These are phyloP conservation scores for Eucalyptus brandiana DNA, from an alignment of 345 rosid species.

Conservation along the genomic window DNA sequence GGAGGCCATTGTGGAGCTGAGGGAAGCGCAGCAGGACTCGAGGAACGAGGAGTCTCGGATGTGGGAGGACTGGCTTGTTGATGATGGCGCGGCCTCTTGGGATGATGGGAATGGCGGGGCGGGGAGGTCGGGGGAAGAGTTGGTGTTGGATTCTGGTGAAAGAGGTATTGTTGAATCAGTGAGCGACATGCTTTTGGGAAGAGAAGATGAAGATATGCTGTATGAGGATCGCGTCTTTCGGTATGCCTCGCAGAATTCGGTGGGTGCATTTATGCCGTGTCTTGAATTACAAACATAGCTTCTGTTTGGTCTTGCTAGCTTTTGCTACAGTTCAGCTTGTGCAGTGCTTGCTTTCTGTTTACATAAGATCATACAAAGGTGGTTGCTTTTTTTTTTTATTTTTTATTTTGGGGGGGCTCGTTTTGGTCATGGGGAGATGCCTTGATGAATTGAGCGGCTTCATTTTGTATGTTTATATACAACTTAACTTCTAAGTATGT, in stretches of 20 bases:
- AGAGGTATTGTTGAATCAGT: slow-evolving; percentile 57
- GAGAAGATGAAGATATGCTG: slow-evolving; percentile 69
- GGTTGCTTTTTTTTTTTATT: neutral
- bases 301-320: neutral
- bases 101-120: slow-evolving; percentile 27
- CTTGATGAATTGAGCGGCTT: neutral
- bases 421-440: neutral
- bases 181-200: slow-evolving; percentile 66
- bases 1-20: slow-evolving; percentile 81
- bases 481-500: neutral
- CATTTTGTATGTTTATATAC: neutral
- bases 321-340: neutral
- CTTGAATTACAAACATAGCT: neutral
- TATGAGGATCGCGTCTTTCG: slow-evolving; percentile 87
- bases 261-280: slow-evolving; percentile 5
- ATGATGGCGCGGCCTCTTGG: slow-evolving; percentile 36
- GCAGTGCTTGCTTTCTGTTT: neutral
- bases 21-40: slow-evolving; percentile 70
- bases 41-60: slow-evolving; percentile 59
- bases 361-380: neutral
- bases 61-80: slow-evolving; percentile 96
- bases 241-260: slow-evolving; percentile 76
- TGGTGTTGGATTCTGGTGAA: slow-evolving; percentile 13
- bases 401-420: too few relatives aligned
- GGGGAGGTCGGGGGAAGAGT: slow-evolving; percentile 7